phyloP scores from a whole-genome alignment of 2,329 filamentous ascomycete genomes.

The Ophiocordyceps camponoti-saundersi region DNA sequence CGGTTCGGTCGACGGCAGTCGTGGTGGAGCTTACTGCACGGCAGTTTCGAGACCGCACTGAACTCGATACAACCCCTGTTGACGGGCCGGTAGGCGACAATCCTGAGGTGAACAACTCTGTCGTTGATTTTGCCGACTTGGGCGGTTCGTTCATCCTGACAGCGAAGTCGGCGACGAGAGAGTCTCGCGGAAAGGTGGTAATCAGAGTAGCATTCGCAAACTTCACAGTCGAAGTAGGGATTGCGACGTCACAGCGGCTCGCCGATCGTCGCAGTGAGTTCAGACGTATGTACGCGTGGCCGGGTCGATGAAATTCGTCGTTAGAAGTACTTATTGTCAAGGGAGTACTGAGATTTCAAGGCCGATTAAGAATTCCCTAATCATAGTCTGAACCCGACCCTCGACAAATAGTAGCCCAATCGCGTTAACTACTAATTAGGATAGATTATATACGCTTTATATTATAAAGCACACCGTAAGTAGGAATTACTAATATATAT shows the following conservation, averaged over 20 bases:
- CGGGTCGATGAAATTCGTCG: no score
- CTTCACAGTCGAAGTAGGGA: not conserved
- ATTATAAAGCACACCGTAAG: no score
- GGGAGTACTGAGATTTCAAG: no score
- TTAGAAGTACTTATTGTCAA: no score
- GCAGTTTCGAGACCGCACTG: slow-evolving; percentile 33
- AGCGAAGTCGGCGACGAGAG: slow-evolving; percentile 14
- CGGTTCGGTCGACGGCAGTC: slow-evolving; percentile 13
- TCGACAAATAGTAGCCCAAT: no score
- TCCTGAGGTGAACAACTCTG: slow-evolving; percentile 28
- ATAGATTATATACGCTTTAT: no score
- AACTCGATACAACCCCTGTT: slow-evolving; percentile 21
- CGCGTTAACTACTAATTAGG: no score
- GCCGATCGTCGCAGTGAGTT: not conserved
- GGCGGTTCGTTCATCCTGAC: slow-evolving; percentile 19
- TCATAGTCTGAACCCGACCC: no score
- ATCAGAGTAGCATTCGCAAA: not conserved
- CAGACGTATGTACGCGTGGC: no score
- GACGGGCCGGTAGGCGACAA: slow-evolving; percentile 17
- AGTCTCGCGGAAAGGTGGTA: slow-evolving; percentile 8
- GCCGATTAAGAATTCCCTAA: no score
- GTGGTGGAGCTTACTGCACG: slow-evolving; percentile 19
- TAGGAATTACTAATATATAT: no score
- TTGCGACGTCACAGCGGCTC: not conserved
- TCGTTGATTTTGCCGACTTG: slow-evolving; percentile 13